Conservation (phyloP, 345 rosid species). For the Rhodamnia argentea region DNA sequence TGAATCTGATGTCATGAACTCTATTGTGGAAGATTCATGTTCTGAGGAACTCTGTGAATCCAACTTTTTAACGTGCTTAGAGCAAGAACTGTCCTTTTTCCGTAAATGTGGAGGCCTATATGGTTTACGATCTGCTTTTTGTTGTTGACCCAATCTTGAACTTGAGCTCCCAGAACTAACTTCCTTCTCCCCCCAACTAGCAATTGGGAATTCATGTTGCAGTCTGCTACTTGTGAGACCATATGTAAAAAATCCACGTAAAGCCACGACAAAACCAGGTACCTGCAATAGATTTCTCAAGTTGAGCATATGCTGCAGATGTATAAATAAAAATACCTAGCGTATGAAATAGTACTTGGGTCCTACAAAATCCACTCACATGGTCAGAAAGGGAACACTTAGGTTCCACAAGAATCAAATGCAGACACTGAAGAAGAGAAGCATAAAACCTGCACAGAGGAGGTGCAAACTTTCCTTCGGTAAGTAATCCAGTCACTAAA, state of each 20-base stretch:
- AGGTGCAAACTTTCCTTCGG: not conserved
- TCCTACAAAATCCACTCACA: constrained; percentile 33
- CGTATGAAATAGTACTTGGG: not conserved
- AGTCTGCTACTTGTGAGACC: constrained; percentile 44
- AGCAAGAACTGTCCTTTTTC: constrained; percentile 35
- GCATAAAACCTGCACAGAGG: constrained; percentile 55
- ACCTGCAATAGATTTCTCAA: constrained; percentile 34
- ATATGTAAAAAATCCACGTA: constrained; percentile 63
- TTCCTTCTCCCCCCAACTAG: constrained; percentile 32
- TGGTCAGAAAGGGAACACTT: constrained; percentile 72
- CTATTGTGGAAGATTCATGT: constrained; percentile 36
- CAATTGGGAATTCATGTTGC: constrained; percentile 9
- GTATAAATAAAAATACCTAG: not conserved
- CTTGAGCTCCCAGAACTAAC: constrained; percentile 16
- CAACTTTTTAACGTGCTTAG: constrained; percentile 24
- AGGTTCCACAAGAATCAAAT: constrained; percentile 52
- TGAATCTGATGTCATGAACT: constrained; percentile 68
- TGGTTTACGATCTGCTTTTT: constrained; percentile 28
- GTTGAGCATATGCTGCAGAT: not conserved
- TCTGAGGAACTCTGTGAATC: constrained; percentile 28
- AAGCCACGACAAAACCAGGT: constrained; percentile 66
- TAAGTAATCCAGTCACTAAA: not conserved
- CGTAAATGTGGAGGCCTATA: constrained; percentile 95
- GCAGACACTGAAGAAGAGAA: constrained; percentile 71
- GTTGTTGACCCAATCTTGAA: constrained; percentile 24